A percentile compares a stretch with the other conserved stretches of the same genome.
These are phyloP conservation scores for Ogataea glucozyma DNA, from an alignment of 805 yeast genomes.

Conservation along the genomic window DNA sequence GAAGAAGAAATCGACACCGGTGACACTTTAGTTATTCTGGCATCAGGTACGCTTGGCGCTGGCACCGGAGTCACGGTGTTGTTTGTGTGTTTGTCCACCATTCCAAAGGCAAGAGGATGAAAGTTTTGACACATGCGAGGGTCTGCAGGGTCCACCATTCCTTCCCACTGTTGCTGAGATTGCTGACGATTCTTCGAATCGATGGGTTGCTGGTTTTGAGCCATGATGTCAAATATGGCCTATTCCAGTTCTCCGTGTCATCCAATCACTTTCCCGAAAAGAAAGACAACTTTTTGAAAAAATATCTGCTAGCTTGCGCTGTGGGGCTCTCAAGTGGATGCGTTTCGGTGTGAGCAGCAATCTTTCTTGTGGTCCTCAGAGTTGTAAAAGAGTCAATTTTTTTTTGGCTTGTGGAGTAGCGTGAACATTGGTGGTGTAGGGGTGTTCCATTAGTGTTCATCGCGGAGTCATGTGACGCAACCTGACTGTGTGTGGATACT, in stretches of 20 bases:
- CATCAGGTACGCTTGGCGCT: neutral
- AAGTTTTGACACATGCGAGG: neutral
- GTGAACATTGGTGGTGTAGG: too few relatives aligned
- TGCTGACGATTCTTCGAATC: neutral
- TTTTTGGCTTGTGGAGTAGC: too few relatives aligned
- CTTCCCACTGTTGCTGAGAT: neutral
- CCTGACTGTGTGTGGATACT: too few relatives aligned
- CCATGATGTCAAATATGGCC: neutral
- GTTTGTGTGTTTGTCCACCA: neutral
- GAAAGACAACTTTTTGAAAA: too few relatives aligned
- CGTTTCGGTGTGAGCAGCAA: too few relatives aligned
- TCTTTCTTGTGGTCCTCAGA: too few relatives aligned
- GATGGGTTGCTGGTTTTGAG: neutral
- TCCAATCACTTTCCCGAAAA: neutral
- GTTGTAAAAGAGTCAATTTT: too few relatives aligned
- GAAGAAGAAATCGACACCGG: neutral
- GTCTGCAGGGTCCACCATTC: conserved; percentile 2
- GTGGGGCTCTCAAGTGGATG: too few relatives aligned
- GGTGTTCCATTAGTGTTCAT: too few relatives aligned
- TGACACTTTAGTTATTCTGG: neutral
- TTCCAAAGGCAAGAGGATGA: neutral
- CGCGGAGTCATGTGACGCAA: too few relatives aligned
- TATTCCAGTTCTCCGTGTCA: neutral
- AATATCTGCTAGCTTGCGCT: too few relatives aligned
- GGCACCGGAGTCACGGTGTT: neutral